Percentiles rank a stretch among this genome's conserved stretches.
phyloP scores from a whole-genome alignment of 805 yeast species.

The Candida xyloterini region DNA sequence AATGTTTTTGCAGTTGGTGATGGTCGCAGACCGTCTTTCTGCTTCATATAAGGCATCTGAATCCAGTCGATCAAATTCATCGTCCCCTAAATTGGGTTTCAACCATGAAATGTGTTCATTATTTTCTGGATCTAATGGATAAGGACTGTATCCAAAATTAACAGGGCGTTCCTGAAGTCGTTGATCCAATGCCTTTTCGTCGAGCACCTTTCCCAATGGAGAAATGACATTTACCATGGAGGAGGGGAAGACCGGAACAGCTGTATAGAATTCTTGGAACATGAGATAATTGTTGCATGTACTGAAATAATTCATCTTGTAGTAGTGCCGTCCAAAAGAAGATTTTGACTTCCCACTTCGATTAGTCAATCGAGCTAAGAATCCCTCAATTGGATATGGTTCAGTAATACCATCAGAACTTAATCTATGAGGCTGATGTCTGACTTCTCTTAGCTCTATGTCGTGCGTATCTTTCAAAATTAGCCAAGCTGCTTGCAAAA shows the following conservation, averaged over 20 bases:
- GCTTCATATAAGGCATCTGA: conserved; percentile 58
- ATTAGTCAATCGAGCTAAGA: conserved; percentile 54
- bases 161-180: conserved; percentile 31
- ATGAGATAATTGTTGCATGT: conserved; percentile 61
- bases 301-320: conserved; percentile 59
- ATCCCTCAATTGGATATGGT: conserved; percentile 83
- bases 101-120: conserved; percentile 64
- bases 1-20: conserved; percentile 57
- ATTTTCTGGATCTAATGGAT: conserved; percentile 44
- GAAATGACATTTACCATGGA: conserved; percentile 19
- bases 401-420: conserved; percentile 38
- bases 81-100: conserved; percentile 31
- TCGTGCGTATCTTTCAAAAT: conserved; percentile 44
- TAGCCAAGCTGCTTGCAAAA: conserved; percentile 43
- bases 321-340: conserved; percentile 36
- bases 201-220: conserved; percentile 37
- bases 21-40: conserved; percentile 55
- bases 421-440: conserved; percentile 37
- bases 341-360: conserved; percentile 40
- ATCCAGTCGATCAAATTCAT: conserved; percentile 51
- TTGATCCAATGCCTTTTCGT: conserved; percentile 24
- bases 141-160: conserved; percentile 52
- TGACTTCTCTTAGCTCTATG: conserved; percentile 57
- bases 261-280: conserved; percentile 51
- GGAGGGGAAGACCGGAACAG: conserved; percentile 55